Evolutionary conservation across 2,329 filamentous ascomycete genomes (phyloP).

Genomic region (Cladosporium phlei): DNA sequence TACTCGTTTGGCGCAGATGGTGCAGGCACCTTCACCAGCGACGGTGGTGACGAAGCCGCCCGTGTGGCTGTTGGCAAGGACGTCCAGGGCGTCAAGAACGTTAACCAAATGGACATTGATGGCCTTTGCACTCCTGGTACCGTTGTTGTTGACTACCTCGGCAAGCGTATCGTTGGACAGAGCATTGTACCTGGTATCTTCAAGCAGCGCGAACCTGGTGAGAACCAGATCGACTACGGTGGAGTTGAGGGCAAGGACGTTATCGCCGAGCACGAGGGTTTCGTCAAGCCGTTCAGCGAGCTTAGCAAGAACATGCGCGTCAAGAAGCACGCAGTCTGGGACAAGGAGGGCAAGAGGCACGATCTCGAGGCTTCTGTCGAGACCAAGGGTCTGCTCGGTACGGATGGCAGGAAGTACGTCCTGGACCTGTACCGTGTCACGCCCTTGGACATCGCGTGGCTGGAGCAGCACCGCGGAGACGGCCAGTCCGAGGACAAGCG

Average conservation of each 20-base stretch:
- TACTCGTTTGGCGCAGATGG: constrained; percentile 98
- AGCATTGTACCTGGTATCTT: constrained; percentile 98
- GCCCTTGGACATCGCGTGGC: constrained; percentile 83
- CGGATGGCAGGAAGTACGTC: constrained; percentile 95
- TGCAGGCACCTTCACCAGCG: constrained; percentile 91
- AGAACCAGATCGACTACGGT: constrained; percentile 98
- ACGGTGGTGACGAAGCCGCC: constrained; percentile 94
- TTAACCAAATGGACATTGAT: constrained; percentile 95
- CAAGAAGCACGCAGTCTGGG: constrained; percentile 95
- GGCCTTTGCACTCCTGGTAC: constrained; percentile 94
- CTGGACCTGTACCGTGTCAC: constrained; percentile 93
- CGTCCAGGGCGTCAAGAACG: constrained; percentile 84
- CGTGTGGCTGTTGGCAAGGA: constrained; percentile 96
- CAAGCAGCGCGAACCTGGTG: constrained; percentile 93
- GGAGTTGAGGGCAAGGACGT: constrained; percentile 96
- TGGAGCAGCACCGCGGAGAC: constrained; percentile 67
- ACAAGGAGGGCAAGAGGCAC: constrained; percentile 86
- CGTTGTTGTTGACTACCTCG: constrained; percentile 92
- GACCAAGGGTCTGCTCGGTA: constrained; percentile 95
- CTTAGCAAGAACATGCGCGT: constrained; percentile 85
- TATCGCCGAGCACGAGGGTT: constrained; percentile 83
- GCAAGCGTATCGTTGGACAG: constrained; percentile 94
- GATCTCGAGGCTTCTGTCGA: constrained; percentile 94
- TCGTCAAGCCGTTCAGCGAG: constrained; percentile 78
- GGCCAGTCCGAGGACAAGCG: constrained; percentile 48